Evolutionary conservation across 108 stramenopile genomes (phyloP).

Genomic region (Pseudonitzschia multistriata): DNA sequence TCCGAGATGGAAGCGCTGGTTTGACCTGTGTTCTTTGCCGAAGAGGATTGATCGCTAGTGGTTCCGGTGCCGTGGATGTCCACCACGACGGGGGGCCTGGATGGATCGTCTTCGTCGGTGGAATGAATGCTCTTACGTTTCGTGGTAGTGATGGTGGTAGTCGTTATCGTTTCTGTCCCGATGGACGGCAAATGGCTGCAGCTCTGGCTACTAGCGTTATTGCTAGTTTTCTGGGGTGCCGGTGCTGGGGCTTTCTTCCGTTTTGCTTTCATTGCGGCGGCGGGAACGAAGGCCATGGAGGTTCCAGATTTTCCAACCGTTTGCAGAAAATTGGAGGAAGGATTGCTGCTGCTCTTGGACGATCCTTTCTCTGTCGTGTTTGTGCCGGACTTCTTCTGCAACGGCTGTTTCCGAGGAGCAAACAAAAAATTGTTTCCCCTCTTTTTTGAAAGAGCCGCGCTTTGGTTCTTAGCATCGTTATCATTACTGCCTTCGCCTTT

Average conservation of each 20-base stretch:
- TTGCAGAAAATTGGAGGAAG: constrained; percentile 32
- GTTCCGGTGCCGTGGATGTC: constrained; percentile 7
- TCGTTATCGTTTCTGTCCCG: neutral
- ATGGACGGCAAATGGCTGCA: neutral
- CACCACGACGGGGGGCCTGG: neutral
- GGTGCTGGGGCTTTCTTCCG: constrained; percentile 21
- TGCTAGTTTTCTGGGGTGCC: neutral
- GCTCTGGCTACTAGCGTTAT: neutral
- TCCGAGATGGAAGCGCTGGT: neutral
- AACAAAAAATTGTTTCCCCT: constrained; percentile 15
- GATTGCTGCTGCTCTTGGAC: constrained; percentile 25
- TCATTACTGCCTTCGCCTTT: constrained; percentile 4
- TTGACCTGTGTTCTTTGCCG: neutral
- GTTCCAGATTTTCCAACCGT: constrained; percentile 64
- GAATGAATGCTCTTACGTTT: neutral
- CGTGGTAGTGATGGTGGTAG: constrained; percentile 10
- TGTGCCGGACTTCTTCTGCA: no score
- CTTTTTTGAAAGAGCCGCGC: neutral
- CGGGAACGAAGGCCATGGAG: constrained; percentile 65
- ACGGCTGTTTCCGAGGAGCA: neutral
- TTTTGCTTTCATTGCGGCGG: constrained; percentile 30
- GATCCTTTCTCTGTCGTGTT: constrained; percentile 21
- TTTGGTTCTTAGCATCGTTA: neutral
- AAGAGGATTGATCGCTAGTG: constrained; percentile 10
- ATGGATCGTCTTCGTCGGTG: neutral